Evolutionary conservation across 23 red algal genomes (phyloP), one percentile per base, ranked within the genome.

Genomic region (Gracilaria gracilis): DNA sequence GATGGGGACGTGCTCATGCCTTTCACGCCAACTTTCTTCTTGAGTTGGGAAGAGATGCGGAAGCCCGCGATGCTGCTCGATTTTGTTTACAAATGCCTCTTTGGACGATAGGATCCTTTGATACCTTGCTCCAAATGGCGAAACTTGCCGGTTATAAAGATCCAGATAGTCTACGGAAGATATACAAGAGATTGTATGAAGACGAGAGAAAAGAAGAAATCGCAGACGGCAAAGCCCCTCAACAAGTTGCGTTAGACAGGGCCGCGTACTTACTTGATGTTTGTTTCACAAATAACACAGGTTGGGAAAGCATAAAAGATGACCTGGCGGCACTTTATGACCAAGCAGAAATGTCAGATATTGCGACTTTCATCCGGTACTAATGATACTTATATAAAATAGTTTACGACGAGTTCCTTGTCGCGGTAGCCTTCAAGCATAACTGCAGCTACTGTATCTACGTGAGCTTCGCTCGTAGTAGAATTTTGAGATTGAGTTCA

Each of bases 181-280:
- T 98, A 36, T 98, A 89, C 83, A 61, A 78, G 65, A 64, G 91
- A 31, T 42, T 98, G 70, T 88, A 93, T n/a, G 85, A 90, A 36
- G 96, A 98, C 86, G 74, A 86, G 86, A 75, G 96, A 70, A 59
- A 91, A 62, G 51, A 91, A 39, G 96, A 98, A 75, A 88, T 98
- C 35, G 83, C 75, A 32, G 93, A 98, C 57, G 96, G 96, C 24
- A 98, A 98, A 77, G 58, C 85, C 24, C 73, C 64, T n/a, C 91
- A 91, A 44, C 96, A 98, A 66, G 96, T 98, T 32, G 91, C 96
- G 27, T 79, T 98, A 33, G 96, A 98, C 67, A 79, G 96, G 25
- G 96, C 96, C 20, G 96, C 96, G 16, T 98, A 87, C 79, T 88
- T 94, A 32, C 62, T 98, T 54, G 96, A 98, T 59, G 42, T 92